Base-by-base conservation (phyloP, 2,329 filamentous ascomycete genomes). In the Pestalotiopsis sp. region DNA sequence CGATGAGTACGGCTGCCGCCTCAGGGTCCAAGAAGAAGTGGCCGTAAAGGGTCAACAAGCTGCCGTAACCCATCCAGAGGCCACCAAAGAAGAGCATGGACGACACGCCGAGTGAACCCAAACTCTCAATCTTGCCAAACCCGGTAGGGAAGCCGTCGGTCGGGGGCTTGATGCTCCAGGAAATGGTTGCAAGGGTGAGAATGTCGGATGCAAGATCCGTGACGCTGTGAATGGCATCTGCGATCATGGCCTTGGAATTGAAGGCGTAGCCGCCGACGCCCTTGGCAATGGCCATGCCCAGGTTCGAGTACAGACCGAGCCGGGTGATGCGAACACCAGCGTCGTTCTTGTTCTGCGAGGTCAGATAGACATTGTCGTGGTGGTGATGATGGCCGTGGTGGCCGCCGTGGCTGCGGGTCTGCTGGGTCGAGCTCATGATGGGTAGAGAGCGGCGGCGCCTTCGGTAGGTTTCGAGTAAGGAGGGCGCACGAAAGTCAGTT, bases 101-200 rank as follows among this genome's bases (percentile, higher is more conserved):
- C 74, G 95, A 98, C 41, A 99, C 96, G 17, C 95, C 96, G 69
- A 99, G 83, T 25, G 94, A 96, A 23, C 96, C 96, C 77, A 99
- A 83, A 76, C 94, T 97, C 84, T 99, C 96, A n/a, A 99, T 89
- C 84, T 99, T 99, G 78, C 96, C 96, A 78, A 97, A 99, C 1
- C 96, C 96, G 75, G 91, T 90, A 2, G 96, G 96, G 78, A 97
- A 99, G 56, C 88, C 88, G 67, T 92, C 87, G 12, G 93, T 93
- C 0, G 96, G 94, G 5, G 93, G 91, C 75, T 92, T 94, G 70
- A 98, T 83, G 69, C 95, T 97, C 90, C 93, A 97, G 23, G 95
- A 95, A 61, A 99, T 95, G 11, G 96, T 99, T 17, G 93, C 93
- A 23, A 99, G 87, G 0, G 96, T 99, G 80, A 98, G 90, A 74